Percentiles rank a stretch among this genome's conserved stretches.
Conservation (phyloP, 495 filamentous ascomycete genomes). For the Glonium stellatum region DNA sequence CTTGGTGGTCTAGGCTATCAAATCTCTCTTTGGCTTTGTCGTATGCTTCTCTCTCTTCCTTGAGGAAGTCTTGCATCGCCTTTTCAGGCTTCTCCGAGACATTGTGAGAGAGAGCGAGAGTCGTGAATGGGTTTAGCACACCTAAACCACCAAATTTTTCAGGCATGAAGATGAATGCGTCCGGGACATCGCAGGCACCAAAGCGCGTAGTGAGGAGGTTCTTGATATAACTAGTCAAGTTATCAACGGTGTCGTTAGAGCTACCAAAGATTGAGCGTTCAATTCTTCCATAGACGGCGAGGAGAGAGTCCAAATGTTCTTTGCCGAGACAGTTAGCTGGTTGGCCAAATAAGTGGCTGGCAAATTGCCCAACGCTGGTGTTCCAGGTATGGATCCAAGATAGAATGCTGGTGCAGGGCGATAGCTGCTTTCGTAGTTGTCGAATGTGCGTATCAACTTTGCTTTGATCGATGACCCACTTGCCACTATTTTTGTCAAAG, state of each 20-base stretch:
- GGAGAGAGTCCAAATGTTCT: constrained; percentile 14
- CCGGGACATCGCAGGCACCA: background rate
- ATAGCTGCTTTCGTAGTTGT: constrained; percentile 13
- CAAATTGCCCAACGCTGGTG: constrained; percentile 8
- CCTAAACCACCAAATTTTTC: constrained; percentile 19
- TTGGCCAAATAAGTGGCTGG: constrained; percentile 12
- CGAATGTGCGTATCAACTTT: constrained; percentile 13
- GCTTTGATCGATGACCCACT: constrained; percentile 10
- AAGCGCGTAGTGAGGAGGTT: constrained; percentile 2
- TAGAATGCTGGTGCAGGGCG: constrained; percentile 11
- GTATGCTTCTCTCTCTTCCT: constrained; percentile 13
- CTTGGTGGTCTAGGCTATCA: background rate
- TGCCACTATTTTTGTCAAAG: background rate
- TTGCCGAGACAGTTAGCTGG: constrained; percentile 22
- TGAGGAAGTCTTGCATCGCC: constrained; percentile 6
- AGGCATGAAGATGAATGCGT: constrained; percentile 22
- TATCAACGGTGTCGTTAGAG: background rate
- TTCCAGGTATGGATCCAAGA: constrained; percentile 24
- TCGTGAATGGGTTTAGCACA: constrained; percentile 21
- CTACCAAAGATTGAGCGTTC: constrained; percentile 13
- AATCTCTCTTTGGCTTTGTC: constrained; percentile 4
- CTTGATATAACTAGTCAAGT: constrained; percentile 10
- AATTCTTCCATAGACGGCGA: constrained; percentile 8
- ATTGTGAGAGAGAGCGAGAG: constrained; percentile 9
- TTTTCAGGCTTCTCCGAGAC: constrained; percentile 3